Base-by-base conservation (phyloP, 352 stramenopile genomes). In the Pythium utonaiense region DNA sequence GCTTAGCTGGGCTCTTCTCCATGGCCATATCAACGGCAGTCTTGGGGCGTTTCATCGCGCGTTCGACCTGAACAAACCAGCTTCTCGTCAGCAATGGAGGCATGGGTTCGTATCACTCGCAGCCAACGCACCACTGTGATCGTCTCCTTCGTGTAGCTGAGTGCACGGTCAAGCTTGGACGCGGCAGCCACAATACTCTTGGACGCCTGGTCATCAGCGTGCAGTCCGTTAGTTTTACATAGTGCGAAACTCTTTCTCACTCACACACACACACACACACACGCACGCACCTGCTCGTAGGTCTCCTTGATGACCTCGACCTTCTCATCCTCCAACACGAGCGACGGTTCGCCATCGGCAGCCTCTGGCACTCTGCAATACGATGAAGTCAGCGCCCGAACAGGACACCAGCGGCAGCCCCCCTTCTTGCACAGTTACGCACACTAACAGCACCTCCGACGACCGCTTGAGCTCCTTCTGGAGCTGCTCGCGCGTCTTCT, bases 21-120 rank as follows among this genome's bases (percentile, higher is more conserved):
- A 92, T 89, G 2, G 83, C 83, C 50, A 77, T 55, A 58, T 92
- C 83, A 17, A 92, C 70, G 9, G 75, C 66, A 1, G 77, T 89
- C 71, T 90, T 89, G 16, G 83, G 80, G 7, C 80, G 77, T 59
- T 92, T 92, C 71, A 92, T 88, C 5, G 83, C 77, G 19, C 77
- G 69, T 60, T 89, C 77, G 19, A 90, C 74, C 83, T 89, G 57
- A 60, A 48, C 1, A 45, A 10, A n/a, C 0, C 62, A 22, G 53
- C 8, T n/a, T 3, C 8, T 36, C 24, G 12, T 14, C 5, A 44
- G 13, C 17, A 42, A n/a, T n/a, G n/a, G n/a, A n/a, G n/a, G n/a
- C n/a, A n/a, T n/a, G n/a, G n/a, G n/a, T n/a, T n/a, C n/a, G n/a
- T n/a, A n/a, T n/a, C n/a, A n/a, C n/a, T n/a, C n/a, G n/a, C n/a